A percentile compares a stretch with the other conserved stretches of the same genome.
phyloP scores from a whole-genome alignment of 2,329 filamentous ascomycete genomes.

The Colletotrichum magnum region DNA sequence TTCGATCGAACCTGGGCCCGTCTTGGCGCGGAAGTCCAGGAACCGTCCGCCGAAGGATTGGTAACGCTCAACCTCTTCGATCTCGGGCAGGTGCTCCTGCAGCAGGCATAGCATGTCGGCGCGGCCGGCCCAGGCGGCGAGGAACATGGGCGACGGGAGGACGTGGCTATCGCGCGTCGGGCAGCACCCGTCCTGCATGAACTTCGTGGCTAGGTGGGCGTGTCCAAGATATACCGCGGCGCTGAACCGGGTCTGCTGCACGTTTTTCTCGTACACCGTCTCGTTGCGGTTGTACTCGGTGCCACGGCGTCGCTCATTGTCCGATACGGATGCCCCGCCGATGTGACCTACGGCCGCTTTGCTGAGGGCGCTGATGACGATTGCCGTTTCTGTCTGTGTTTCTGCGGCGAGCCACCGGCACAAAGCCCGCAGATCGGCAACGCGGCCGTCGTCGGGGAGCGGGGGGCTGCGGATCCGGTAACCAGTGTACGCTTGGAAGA shows the following conservation, averaged over 20 bases:
- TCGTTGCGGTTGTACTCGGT: background rate
- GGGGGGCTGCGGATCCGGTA: background rate
- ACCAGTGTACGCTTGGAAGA: background rate
- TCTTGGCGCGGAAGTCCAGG: background rate
- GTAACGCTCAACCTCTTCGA: background rate
- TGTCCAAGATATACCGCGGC: background rate
- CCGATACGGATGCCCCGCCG: too few species aligned
- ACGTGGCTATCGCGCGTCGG: background rate
- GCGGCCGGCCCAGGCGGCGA: background rate
- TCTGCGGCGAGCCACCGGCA: background rate
- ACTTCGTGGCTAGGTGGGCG: background rate
- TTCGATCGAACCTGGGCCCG: background rate
- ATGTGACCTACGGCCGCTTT: background rate
- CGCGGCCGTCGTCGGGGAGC: background rate
- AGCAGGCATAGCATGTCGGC: background rate
- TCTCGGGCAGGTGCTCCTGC: background rate
- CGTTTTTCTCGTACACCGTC: background rate
- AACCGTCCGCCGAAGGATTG: background rate
- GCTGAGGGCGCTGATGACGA: background rate
- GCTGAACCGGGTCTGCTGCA: background rate
- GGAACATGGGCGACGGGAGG: background rate
- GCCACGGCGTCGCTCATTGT: background rate
- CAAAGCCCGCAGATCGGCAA: background rate
- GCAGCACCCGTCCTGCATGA: background rate
- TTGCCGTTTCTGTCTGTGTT: background rate